Base-by-base conservation (phyloP, 306 rosid genomes). In the Sicyos baderoa region DNA sequence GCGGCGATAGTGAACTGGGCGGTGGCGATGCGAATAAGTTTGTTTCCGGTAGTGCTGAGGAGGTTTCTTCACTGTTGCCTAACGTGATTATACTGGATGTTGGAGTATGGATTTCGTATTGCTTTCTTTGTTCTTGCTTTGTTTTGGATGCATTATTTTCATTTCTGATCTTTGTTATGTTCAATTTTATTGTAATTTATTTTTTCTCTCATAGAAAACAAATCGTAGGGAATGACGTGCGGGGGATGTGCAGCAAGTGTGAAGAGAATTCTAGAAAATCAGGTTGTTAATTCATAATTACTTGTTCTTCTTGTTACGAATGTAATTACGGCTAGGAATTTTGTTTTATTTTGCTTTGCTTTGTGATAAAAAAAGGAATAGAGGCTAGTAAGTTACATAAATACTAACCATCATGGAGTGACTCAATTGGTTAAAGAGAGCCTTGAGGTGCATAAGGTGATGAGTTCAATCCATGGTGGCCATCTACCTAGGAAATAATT, bases 41-140 rank as follows among this genome's bases (percentile, higher is more conserved):
- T 53, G 87, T 82, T 75, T 83, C 78, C 3, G 83, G 82, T 7
- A 81, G 78, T 0, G 75, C 74, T 25, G 84, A 87, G 71, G 99
- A 88, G 57, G 74, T 74, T 77, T 86, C 79, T 15, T 72, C 84
- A 51, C 62, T 80, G 55, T 73, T 86, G 18, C 66, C 88, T 9
- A 95, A 86, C 54, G 94, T 90, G 72, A 86, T 93, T 29, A 72
- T 93, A 62, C 96, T 93, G 63, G 99, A 93, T 70, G 99, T 93
- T 79, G 82, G 85, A 75, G 97, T 93, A 74, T 62, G 95, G 52
- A 55, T 69, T 72, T 66, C 15, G 54, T 69, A 68, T 51, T 55
- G 42, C 64, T 37, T 68, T 54, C 25, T 54, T 23, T 29, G n/a
- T 27, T 73, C 42, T 23, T 79, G 4, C 32, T 42, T 6, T 56